Evolutionary conservation across 371 early-diverging fungal species (phyloP).

Genomic region (Mortierella sp.): DNA sequence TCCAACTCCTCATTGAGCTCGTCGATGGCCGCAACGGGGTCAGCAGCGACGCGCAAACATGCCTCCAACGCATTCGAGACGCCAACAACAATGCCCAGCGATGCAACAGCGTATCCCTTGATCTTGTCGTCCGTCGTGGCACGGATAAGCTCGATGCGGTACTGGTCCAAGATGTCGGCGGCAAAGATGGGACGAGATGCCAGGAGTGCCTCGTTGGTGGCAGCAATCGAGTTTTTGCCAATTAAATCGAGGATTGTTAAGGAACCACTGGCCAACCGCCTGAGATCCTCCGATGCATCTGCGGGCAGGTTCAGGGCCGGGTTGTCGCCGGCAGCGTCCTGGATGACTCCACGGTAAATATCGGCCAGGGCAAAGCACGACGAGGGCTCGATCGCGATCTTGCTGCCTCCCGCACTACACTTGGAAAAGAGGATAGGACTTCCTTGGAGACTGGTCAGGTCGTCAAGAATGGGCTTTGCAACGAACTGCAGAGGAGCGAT

Average conservation of each 20-base stretch:
- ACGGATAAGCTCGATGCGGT: slow-evolving; percentile 26
- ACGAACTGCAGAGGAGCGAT: not conserved
- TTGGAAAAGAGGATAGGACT: not conserved
- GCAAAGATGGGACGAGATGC: slow-evolving; percentile 37
- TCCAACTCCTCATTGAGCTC: slow-evolving; percentile 42
- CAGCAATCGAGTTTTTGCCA: slow-evolving; percentile 32
- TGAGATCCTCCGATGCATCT: slow-evolving; percentile 26
- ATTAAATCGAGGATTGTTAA: slow-evolving; percentile 32
- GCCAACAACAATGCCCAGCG: slow-evolving; percentile 18
- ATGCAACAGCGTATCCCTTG: slow-evolving; percentile 19
- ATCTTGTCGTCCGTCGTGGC: slow-evolving; percentile 8
- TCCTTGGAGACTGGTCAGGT: not conserved
- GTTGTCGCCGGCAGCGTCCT: slow-evolving; percentile 13
- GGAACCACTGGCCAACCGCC: slow-evolving; percentile 26
- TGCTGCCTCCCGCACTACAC: not conserved
- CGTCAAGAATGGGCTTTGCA: not conserved
- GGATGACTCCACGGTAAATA: slow-evolving; percentile 22
- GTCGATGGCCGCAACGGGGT: slow-evolving; percentile 29
- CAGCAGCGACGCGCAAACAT: slow-evolving; percentile 40
- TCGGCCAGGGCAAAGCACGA: slow-evolving; percentile 21
- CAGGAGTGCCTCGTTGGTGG: slow-evolving; percentile 32
- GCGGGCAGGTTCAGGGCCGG: slow-evolving; percentile 27
- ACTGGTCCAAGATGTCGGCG: slow-evolving; percentile 35
- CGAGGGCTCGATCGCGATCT: slow-evolving; percentile 4
- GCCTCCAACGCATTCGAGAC: slow-evolving; percentile 40